Evolutionary conservation across 116 monocot species (phyloP), one percentile per base, ranked within the genome.

Genomic region (Zostera marina): DNA sequence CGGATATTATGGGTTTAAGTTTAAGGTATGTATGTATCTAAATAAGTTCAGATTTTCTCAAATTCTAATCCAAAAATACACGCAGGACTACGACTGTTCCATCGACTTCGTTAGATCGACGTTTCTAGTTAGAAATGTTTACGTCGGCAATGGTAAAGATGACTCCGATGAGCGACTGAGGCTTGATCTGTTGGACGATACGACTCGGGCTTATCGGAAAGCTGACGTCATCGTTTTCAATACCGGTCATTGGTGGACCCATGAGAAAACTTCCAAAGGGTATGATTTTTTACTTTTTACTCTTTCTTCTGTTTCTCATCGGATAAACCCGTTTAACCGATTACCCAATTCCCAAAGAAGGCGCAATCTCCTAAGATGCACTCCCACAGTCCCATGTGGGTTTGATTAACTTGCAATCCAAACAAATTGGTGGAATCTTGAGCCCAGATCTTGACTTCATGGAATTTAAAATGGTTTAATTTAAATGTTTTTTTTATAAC

Each of bases 241-340:
- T 63, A 85, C 94, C 11, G 94, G 88, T 11, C 94, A 94, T 58
- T 94, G 94, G 94, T 94, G 94, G 94, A 94, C 81, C 55, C 88
- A 88, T 77, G 79, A 79, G 53, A 88, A 88, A 73, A 94, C 88
- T n/a, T 81, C 83, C 22, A 72, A 44, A 70, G 94, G 88, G 88
- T 88, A 45, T 53, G 77, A 16, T 11, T n/a, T 19, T 42, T 57
- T 20, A 49, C 60, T 24, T 14, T 11, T 17, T 51, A 7, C 47
- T 22, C 52, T n/a, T n/a, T n/a, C n/a, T n/a, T n/a, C n/a, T n/a
- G n/a, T n/a, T n/a, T n/a, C n/a, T n/a, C n/a, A n/a, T n/a, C n/a
- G n/a, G n/a, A n/a, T n/a, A n/a, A n/a, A n/a, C n/a, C n/a, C n/a
- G n/a, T n/a, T n/a, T n/a, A n/a, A n/a, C n/a, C n/a, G n/a, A n/a